Base-by-base conservation (phyloP, 148 eudicot genomes). In the Rhododendron williamsianum region DNA sequence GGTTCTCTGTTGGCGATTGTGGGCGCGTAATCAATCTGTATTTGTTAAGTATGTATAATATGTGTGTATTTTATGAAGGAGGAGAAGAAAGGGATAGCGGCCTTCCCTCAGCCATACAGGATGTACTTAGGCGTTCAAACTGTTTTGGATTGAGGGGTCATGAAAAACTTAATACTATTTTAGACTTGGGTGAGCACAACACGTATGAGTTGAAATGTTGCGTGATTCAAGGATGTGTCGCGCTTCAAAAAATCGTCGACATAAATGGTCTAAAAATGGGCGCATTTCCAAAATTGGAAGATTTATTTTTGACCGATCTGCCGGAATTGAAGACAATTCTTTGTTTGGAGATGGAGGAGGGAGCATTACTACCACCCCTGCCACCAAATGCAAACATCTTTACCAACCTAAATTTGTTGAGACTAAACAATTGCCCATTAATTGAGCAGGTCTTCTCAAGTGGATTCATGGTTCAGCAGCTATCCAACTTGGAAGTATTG, bases 241-340 rank as follows among this genome's bases (percentile, higher is more conserved):
- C 19, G 21, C 43, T 73, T 30, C 43, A 35, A 73, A 10, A 12
- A 30, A 19, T 73, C 5, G 9, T 35, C 6, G 21, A 30, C 3
- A 35, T 48, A 76, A 18, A 38, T 76, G 43, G 46, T 0, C 16
- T 27, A 27, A 3, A 76, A 35, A 76, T 76, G 43, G 46, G 19
- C 11, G 25, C 78, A 5, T 76, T 76, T 38, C 48, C 23, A 16
- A 36, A 36, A 2, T 76, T 76, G 2, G 48, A 76, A 36, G 1
- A 0, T 76, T 38, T 76, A 16, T 0, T 0, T 4, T 13, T 76
- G 11, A 0, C 0, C 9, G 0, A 2, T 18, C 48, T 76, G 23
- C 15, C 46, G 78, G 18, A 76, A 9, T 76, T 76, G 46, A 76
- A 43, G 78, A 2, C 21, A 43, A 15, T 76, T 36, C 23, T 35